Percentiles rank a stretch among this genome's conserved stretches.
Evolutionary conservation across 2,329 filamentous ascomycete species (phyloP).

Genomic region (Penicillium fuscoglaucum): DNA sequence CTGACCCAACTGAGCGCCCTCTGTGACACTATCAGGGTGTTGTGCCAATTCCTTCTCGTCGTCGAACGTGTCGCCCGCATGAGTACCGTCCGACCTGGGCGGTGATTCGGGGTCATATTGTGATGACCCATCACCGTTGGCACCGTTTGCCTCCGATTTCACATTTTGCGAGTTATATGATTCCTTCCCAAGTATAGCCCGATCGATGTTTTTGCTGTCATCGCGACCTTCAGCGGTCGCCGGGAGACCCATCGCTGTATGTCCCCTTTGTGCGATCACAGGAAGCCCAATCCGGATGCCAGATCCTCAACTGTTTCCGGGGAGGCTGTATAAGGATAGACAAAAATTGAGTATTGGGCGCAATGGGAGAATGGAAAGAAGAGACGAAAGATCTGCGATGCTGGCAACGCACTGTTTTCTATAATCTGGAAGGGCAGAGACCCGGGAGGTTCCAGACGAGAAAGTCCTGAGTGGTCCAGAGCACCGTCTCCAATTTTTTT

Average conservation of each 20-base stretch:
- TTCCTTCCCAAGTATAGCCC: not conserved
- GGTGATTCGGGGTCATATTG: conserved; percentile 1
- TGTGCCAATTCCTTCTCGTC: conserved; percentile 21
- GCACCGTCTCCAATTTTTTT: not conserved
- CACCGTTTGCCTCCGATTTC: not conserved
- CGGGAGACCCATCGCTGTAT: conserved; percentile 11
- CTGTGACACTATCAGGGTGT: conserved; percentile 20
- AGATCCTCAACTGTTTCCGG: not conserved
- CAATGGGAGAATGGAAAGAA: not conserved
- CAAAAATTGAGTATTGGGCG: not conserved
- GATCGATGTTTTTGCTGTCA: not conserved
- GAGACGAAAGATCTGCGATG: not conserved
- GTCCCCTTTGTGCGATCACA: not conserved
- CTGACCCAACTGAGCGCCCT: conserved; percentile 18
- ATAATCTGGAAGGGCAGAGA: not conserved
- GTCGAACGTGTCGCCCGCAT: conserved; percentile 13
- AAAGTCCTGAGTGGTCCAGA: not conserved
- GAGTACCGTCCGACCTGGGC: not conserved
- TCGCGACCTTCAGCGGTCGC: not conserved
- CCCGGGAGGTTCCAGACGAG: not conserved
- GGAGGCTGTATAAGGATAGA: not conserved
- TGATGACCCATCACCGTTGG: not conserved
- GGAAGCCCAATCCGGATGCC: not conserved
- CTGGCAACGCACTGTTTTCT: not conserved
- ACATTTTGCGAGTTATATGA: not conserved